Evolutionary conservation across 495 filamentous ascomycete species (phyloP), one percentile per base, ranked within the genome.

Genomic region (Podospora bellae-mahoneyi): DNA sequence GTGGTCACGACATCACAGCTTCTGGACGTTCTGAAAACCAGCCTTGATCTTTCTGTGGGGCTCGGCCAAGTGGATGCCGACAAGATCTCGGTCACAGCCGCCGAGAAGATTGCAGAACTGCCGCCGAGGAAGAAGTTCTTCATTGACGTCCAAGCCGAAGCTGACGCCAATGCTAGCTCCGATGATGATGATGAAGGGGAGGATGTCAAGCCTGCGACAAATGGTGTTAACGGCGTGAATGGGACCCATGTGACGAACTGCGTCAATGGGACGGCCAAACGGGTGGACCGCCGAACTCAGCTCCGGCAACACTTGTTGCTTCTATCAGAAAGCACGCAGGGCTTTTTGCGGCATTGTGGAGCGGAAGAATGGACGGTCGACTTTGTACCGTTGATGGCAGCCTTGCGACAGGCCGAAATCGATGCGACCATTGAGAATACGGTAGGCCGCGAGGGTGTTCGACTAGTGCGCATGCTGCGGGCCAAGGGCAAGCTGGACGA

Each of bases 401-500:
- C 85, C 64, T 78, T 97, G 54, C 87, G 88, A 60, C 87, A 91
- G 68, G 71, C 85, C 19, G 91, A 97, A 75, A 78, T 98, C 9
- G 91, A 97, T 71, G 85, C 86, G 30, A 88, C 91, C 27, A 87
- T 97, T 58, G 85, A 89, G 60, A 84, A 91, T 16, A 85, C 88
- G 6, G 93, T 90, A 64, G 93, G 91, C n/a, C 82, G 85, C 19
- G 82, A 88, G 60, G 93, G 92, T 3, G 82, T 90, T 4, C 91
- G 94, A 4, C 83, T 98, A 4, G 82, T 92, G 59, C 89, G 91
- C 28, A 91, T 98, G 54, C 86, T 98, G 18, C 86, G 90, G 56
- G 88, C 88, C 62, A 91, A 93, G 72, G 96, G 95, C 26, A 96
- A 94, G 77, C 81, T 97, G 18, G 94, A 97, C 68, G 95, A 99